Percentiles rank a stretch among this genome's conserved stretches.
Conservation (phyloP, 352 stramenopile genomes). For the Phytophthora hybrid region DNA sequence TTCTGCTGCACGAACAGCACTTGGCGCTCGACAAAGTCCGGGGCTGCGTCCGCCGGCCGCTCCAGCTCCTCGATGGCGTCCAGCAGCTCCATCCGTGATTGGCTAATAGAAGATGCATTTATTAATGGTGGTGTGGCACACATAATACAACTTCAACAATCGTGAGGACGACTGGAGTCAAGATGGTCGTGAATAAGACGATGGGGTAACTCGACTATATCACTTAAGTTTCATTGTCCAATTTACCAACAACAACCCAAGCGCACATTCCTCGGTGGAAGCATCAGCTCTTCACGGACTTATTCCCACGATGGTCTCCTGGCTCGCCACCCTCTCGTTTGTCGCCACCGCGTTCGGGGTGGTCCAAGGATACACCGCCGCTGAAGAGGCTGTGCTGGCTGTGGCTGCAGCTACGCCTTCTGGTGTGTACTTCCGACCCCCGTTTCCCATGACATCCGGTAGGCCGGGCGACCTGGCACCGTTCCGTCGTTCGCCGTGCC, state of each 20-base stretch:
- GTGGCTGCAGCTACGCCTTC: background rate
- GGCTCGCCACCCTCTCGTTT: background rate
- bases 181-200: background rate
- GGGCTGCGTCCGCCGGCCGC: constrained; percentile 1
- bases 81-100: constrained; percentile 60
- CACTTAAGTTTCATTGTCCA: background rate
- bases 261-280: background rate
- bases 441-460: constrained; percentile 31
- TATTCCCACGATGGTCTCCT: background rate
- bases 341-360: constrained; percentile 4
- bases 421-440: constrained; percentile 38
- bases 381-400: background rate
- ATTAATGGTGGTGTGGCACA: constrained; percentile 3
- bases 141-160: background rate
- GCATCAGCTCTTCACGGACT: background rate
- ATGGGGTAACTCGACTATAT: background rate
- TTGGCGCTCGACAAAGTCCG: constrained; percentile 62
- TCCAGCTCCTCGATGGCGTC: constrained; percentile 67
- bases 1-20: constrained; percentile 49
- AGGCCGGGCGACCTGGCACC: constrained; percentile 12
- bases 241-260: background rate
- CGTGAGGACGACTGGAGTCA: background rate
- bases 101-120: background rate
- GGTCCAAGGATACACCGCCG: constrained; percentile 4
- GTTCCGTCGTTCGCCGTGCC: constrained; percentile 50